Percentiles rank a stretch among this genome's conserved stretches.
These are phyloP conservation scores for Microcera coccophila DNA, from an alignment of 2,329 filamentous ascomycete genomes.

Conservation along the genomic window DNA sequence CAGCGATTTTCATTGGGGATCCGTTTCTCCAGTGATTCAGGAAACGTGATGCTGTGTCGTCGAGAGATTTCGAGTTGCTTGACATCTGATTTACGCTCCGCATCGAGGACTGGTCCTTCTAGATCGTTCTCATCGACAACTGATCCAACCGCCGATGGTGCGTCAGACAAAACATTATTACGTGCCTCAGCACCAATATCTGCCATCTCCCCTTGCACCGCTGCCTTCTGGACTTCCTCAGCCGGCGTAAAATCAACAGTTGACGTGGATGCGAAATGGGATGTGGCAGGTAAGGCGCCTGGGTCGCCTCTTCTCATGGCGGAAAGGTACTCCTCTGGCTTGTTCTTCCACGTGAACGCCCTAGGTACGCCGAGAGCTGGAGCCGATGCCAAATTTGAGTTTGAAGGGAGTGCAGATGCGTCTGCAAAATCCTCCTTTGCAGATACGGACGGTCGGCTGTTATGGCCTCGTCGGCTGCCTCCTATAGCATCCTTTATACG, in stretches of 20 bases:
- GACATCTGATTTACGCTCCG: slow-evolving; percentile 43
- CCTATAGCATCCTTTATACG: slow-evolving; percentile 85
- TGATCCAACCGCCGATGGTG: slow-evolving; percentile 56
- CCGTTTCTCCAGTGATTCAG: slow-evolving; percentile 28
- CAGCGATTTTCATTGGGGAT: slow-evolving; percentile 56
- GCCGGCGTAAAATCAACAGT: slow-evolving; percentile 22
- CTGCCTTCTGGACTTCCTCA: slow-evolving; percentile 20
- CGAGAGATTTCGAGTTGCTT: slow-evolving; percentile 54
- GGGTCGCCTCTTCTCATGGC: slow-evolving; percentile 37
- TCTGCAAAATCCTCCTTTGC: slow-evolving; percentile 51
- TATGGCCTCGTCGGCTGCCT: slow-evolving; percentile 50
- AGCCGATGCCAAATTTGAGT: slow-evolving; percentile 30
- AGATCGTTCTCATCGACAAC: slow-evolving; percentile 57
- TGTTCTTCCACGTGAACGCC: slow-evolving; percentile 62
- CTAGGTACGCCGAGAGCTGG: slow-evolving; percentile 41
- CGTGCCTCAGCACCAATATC: slow-evolving; percentile 40
- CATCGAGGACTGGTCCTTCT: slow-evolving; percentile 48
- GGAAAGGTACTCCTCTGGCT: slow-evolving; percentile 55
- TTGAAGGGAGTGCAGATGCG: slow-evolving; percentile 17
- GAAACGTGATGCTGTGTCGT: slow-evolving; percentile 54
- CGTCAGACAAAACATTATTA: slow-evolving; percentile 39
- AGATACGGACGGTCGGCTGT: slow-evolving; percentile 46
- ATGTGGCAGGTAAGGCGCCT: slow-evolving; percentile 24
- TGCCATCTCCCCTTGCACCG: slow-evolving; percentile 25
- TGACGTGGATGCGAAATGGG: slow-evolving; percentile 26